Evolutionary conservation across 2,329 filamentous ascomycete species (phyloP).

Genomic region (Macrophomina phaseolina): DNA sequence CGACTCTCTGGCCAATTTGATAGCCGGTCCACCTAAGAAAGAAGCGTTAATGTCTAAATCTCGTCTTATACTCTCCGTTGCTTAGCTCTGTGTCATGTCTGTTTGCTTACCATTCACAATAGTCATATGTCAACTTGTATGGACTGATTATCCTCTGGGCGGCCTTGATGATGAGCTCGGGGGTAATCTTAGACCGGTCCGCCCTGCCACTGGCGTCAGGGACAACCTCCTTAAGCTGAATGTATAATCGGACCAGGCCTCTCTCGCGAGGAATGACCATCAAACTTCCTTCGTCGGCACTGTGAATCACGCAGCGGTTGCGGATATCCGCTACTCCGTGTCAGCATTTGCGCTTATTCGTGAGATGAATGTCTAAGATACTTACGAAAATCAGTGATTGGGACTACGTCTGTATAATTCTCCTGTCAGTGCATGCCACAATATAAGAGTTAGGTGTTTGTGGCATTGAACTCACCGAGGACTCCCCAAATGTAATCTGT

Average conservation of each 20-base stretch:
- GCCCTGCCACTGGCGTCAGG: constrained; percentile 53
- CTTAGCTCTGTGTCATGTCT: background rate
- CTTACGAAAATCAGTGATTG: constrained; percentile 61
- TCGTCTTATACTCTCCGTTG: background rate
- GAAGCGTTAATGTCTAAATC: background rate
- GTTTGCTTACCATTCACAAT: constrained; percentile 65
- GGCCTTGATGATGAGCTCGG: constrained; percentile 65
- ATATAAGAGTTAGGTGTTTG: background rate
- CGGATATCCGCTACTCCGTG: constrained; percentile 57
- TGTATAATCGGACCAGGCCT: constrained; percentile 68
- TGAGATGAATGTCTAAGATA: constrained; percentile 14
- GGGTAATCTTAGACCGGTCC: constrained; percentile 67
- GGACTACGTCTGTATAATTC: constrained; percentile 53
- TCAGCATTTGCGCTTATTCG: constrained; percentile 19
- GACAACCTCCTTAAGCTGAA: constrained; percentile 63
- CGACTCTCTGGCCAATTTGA: constrained; percentile 67
- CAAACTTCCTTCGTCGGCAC: constrained; percentile 60
- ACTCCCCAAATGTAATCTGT: constrained; percentile 62
- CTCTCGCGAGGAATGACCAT: constrained; percentile 71
- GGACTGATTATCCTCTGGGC: constrained; percentile 70
- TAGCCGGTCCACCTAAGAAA: constrained; percentile 15
- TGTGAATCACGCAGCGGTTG: constrained; percentile 64
- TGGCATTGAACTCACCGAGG: constrained; percentile 40
- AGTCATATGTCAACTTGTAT: constrained; percentile 68
- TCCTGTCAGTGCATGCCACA: background rate